Conservation (phyloP, 164 flowering plant species). For the Protea cynaroides region DNA sequence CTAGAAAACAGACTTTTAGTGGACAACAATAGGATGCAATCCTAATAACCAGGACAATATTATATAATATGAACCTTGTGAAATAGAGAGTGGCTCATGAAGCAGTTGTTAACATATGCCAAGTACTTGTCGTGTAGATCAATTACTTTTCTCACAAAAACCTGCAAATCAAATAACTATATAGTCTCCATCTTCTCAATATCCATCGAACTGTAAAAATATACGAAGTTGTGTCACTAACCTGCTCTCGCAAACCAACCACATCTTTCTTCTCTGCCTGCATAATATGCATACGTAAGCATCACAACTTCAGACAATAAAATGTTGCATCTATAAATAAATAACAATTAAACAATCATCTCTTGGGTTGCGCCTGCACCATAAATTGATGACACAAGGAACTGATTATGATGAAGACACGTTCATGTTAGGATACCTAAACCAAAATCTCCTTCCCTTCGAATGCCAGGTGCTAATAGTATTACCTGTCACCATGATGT, state of each 20-base stretch:
- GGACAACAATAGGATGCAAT: neutral
- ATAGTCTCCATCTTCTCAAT: neutral
- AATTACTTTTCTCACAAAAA: slow-evolving; percentile 29
- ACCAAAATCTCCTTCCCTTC: too few relatives aligned
- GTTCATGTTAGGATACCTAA: too few relatives aligned
- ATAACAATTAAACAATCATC: neutral
- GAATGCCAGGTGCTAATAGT: too few relatives aligned
- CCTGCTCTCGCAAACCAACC: slow-evolving; percentile 31
- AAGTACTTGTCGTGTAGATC: slow-evolving; percentile 37
- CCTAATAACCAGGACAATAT: neutral
- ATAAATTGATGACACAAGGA: too few relatives aligned
- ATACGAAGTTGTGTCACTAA: neutral
- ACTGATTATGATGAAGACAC: too few relatives aligned
- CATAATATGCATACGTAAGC: neutral
- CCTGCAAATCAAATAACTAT: slow-evolving; percentile 17
- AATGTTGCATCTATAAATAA: neutral
- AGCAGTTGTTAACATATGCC: slow-evolving; percentile 25
- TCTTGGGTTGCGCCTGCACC: too few relatives aligned
- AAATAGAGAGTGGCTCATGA: slow-evolving; percentile 21
- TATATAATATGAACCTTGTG: slow-evolving; percentile 24
- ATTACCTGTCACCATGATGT: too few relatives aligned
- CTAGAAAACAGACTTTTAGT: neutral
- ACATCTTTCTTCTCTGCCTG: slow-evolving; percentile 24
- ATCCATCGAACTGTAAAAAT: too few relatives aligned
- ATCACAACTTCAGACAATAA: neutral